Base-by-base conservation (phyloP, 1,284 basidiomycete species). In the Naganishia liquefaciens region DNA sequence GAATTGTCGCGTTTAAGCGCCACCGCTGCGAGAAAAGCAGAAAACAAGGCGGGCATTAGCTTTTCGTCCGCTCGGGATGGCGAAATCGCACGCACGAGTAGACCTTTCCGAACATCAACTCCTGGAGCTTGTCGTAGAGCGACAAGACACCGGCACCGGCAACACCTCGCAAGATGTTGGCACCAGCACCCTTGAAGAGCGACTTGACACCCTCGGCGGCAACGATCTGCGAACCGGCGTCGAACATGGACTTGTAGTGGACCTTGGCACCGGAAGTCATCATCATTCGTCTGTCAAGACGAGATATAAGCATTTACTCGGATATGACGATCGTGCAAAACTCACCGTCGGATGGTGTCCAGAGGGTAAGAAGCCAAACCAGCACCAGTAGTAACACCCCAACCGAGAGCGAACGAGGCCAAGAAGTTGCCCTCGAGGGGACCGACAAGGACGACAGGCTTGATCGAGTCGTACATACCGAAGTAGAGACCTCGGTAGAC, bases 81-180 rank as follows among this genome's bases (percentile, higher is more conserved):
- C 3, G 19, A 23, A n/a, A 19, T 21, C 19, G 13, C 6, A 37
- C 54, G 37, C 4, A 47, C 44, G 13, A 15, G 88, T 93, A 94
- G 81, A 93, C 92, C 86, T 93, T 94, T 86, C 92, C 92, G 82
- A 94, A 94, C 83, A 93, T 81, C 73, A 93, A 77, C 68, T 80
- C 82, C 78, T 82, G 82, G 73, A 83, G 83, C 82, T 87, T 83
- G 80, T 88, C 86, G 74, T 86, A 87, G 55, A 88, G 77, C 15
- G 87, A 85, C 68, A 89, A 79, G 51, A 87, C 87, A 79, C 86
- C 87, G 62, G 87, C 87, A 72, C 85, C 86, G 65, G 88, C 88
- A 66, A 89, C 83, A 76, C 87, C 87, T 76, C 84, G 82, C 75
- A 84, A 81, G 72, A 83, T 67, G 68, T 67, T 69, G 70, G 76